Evolutionary conservation across 345 rosid genomes (phyloP), one percentile per base, ranked within the genome.

Genomic region (Pugionium cornutum): DNA sequence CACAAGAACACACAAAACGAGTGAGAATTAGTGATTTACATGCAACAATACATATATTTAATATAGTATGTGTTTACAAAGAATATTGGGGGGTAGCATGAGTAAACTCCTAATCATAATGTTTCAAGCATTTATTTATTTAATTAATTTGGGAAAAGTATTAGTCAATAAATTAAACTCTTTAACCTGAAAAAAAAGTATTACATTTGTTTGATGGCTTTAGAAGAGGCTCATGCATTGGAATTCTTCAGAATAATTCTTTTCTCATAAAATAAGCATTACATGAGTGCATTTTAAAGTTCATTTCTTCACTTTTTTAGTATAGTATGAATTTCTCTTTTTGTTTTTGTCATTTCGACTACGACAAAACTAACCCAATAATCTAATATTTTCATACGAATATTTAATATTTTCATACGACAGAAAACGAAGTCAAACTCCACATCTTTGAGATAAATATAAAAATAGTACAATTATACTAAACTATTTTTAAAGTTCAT

Each of bases 231-330:
- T 62, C 57, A 30, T 62, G 55, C 54, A 62, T 36, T 53, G 32
- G 5, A 69, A 34, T 59, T 51, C 53, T 59, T 51, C n/a, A 40
- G 7, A 59, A 43, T 59, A 10, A 36, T 53, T 36, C 18, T 36
- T 36, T 2, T 36, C 2, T 36, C 35, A 46, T 62, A 50, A 36
- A 54, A 44, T 29, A 30, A 36, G 53, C 18, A 70, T 31, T 70
- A 62, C 63, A 70, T 70, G 75, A 46, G 62, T 47, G 51, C 63
- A 47, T 60, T 61, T 26, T 61, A 61, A 53, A 69, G 6, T 69
- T 4, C 8, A 36, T 36, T 36, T 36, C 4, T 36, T 36, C 40
- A 2, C 40, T 6, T 6, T 36, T 36, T 3, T 36, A 2, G 5
- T 2, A 36, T 4, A 36, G 40, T 36, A 36, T 36, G 8, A 18